These are phyloP conservation scores for Colletotrichum sp. DNA, from an alignment of 2,329 filamentous ascomycete genomes.

Conservation along the genomic window DNA sequence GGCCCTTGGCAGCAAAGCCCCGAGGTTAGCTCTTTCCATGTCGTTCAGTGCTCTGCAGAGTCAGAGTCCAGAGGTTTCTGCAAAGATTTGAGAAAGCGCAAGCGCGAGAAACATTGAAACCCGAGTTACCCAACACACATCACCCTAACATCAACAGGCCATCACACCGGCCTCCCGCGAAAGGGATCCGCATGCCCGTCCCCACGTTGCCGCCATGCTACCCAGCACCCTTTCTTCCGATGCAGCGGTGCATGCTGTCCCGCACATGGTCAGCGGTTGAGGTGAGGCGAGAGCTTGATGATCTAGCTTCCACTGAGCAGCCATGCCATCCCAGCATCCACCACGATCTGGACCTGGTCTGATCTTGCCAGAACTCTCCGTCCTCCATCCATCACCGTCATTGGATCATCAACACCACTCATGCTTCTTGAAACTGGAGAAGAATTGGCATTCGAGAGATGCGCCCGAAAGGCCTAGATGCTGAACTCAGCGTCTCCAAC, in stretches of 20 bases:
- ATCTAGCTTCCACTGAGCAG: not conserved
- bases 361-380: not conserved
- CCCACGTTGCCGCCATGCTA: conserved; percentile 4
- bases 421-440: not conserved
- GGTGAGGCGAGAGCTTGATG: not conserved
- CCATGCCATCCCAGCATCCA: not conserved
- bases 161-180: not conserved
- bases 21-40: not conserved
- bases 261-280: not conserved
- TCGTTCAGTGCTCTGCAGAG: not conserved
- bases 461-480: not conserved
- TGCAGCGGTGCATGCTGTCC: not conserved
- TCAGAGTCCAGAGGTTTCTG: too few relatives aligned
- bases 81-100: not conserved
- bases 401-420: not conserved
- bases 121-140: not conserved
- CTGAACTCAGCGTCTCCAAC: not conserved
- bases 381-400: not conserved
- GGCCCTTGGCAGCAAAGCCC: conserved; percentile 1
- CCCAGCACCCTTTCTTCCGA: not conserved
- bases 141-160: not conserved
- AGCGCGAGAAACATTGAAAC: not conserved
- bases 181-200: not conserved
- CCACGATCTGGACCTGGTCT: not conserved
- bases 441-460: not conserved